Base-by-base conservation (phyloP, 257 asterid genomes). In the Leptodermis oblonga region DNA sequence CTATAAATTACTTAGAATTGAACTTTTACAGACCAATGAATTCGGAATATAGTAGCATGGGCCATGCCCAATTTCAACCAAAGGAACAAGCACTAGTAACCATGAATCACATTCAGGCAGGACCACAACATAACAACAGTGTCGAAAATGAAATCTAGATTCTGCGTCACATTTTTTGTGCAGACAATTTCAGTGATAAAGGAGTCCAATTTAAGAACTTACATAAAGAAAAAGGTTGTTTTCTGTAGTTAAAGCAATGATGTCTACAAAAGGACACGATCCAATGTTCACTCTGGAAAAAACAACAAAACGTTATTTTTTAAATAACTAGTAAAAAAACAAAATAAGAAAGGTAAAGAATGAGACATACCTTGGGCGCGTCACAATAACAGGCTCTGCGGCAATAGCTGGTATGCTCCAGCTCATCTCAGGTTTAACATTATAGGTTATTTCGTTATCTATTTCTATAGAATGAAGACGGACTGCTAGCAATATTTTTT, bases 401-500 rank as follows among this genome's bases (percentile, higher is more conserved):
- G 88, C 92, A 76, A 88, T 78, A 74, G 99, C 96, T 33, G 92
- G 81, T 76, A 93, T 79, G 83, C 87, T 86, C 99, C 99, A 90
- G 83, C 96, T 88, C 92, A 90, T 79, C 76, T 93, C 99, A 79
- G 93, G 96, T 82, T 84, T 90, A 68, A 86, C 83, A 76, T 93
- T 96, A 79, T 83, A 90, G 55, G 82, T 78, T 72, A 81, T 86
- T 84, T 87, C 92, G 20, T 80, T 70, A 79, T 88, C 82, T 76
- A 88, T 77, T 73, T 93, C 95, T 69, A 88, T 78, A 72, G 81
- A 81, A 79, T 87, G 94, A 72, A 93, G 92, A 69, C 87, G 84
- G 77, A 90, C 78, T 67, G 92, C 86, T 68, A 90, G 70, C 82
- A 93, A 67, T 82, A 83, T 85, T 61, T 82, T 88, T 81, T 86